A percentile compares a stretch with the other conserved stretches of the same genome.
Conservation (phyloP, 2,329 filamentous ascomycete species). For the Stemphylium lycopersici region DNA sequence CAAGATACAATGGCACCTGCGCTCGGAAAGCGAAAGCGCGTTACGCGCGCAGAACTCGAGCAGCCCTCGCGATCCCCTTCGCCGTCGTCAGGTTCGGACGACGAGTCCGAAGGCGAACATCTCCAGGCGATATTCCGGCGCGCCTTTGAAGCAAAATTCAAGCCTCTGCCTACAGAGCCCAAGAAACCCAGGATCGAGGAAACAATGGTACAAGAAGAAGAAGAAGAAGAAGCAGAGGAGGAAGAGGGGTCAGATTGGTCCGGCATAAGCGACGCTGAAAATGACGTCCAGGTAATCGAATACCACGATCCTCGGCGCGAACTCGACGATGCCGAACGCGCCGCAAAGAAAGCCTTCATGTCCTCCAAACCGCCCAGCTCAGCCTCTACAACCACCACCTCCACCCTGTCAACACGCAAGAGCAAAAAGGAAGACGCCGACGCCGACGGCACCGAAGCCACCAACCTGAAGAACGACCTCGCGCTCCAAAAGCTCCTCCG, state of each 20-base stretch:
- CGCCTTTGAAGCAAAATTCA: constrained; percentile 89
- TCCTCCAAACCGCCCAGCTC: constrained; percentile 59
- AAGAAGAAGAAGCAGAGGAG: constrained; percentile 37
- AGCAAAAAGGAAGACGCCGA: constrained; percentile 25
- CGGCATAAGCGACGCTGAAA: constrained; percentile 59
- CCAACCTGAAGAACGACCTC: constrained; percentile 86
- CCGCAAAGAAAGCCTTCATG: constrained; percentile 81
- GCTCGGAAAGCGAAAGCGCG: constrained; percentile 55
- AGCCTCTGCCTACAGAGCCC: constrained; percentile 64
- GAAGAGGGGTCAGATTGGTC: constrained; percentile 63
- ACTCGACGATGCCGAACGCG: constrained; percentile 51
- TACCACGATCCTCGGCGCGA: constrained; percentile 36
- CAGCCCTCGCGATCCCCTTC: constrained; percentile 35
- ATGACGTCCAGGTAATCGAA: constrained; percentile 53
- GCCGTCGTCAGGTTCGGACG: constrained; percentile 31
- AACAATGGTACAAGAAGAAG: constrained; percentile 36
- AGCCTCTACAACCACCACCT: constrained; percentile 23
- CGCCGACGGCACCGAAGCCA: constrained; percentile 62
- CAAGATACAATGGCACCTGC: constrained; percentile 43
- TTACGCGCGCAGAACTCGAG: constrained; percentile 40
- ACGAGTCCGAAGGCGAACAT: constrained; percentile 53
- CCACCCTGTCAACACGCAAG: constrained; percentile 13
- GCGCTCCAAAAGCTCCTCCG: constrained; percentile 87
- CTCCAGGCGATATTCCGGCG: constrained; percentile 78
- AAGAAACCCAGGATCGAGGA: constrained; percentile 36